A percentile compares a stretch with the other conserved stretches of the same genome.
Evolutionary conservation across 768 basidiomycete genomes (phyloP).

Genomic region (Nidularia sp.): DNA sequence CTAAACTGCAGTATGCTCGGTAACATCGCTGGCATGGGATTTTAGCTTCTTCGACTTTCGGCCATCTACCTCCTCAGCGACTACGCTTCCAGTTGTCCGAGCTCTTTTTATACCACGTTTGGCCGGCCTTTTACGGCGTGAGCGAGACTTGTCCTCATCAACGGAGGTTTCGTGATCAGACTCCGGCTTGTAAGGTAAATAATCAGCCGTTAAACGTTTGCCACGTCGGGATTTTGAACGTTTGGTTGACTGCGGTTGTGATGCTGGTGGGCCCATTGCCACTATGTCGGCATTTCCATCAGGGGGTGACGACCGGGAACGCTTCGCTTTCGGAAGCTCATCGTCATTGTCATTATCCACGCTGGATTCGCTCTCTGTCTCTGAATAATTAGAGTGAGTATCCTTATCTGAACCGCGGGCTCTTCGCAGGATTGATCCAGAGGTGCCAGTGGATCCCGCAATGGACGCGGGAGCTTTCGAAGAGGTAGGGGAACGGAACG

Average conservation of each 20-base stretch:
- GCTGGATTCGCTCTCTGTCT: conserved; percentile 14
- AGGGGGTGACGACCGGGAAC: conserved; percentile 15
- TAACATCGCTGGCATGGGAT: conserved; percentile 8
- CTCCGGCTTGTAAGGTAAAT: conserved; percentile 31
- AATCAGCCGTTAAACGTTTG: conserved; percentile 27
- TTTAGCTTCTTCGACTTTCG: conserved; percentile 32
- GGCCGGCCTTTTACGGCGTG: conserved; percentile 10
- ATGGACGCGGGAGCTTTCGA: conserved; percentile 19
- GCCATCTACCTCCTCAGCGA: conserved; percentile 17
- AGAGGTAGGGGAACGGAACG: conserved; percentile 16
- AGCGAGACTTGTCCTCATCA: not conserved
- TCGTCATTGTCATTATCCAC: conserved; percentile 21
- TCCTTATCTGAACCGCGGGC: conserved; percentile 11
- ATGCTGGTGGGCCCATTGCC: conserved; percentile 11
- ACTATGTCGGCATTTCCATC: conserved; percentile 11
- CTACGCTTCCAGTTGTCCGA: conserved; percentile 21
- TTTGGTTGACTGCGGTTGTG: conserved; percentile 10
- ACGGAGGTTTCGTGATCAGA: conserved; percentile 1
- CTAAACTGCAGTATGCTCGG: not conserved
- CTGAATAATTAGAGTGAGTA: conserved; percentile 13
- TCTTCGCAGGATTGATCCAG: conserved; percentile 16
- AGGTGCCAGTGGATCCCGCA: conserved; percentile 24
- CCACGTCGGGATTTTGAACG: conserved; percentile 12
- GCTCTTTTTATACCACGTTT: conserved; percentile 32
- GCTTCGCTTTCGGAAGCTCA: conserved; percentile 19